A percentile compares a stretch with the other conserved stretches of the same genome.
Conservation (phyloP, 2,329 filamentous ascomycete genomes). For the Bipolaris cookei region DNA sequence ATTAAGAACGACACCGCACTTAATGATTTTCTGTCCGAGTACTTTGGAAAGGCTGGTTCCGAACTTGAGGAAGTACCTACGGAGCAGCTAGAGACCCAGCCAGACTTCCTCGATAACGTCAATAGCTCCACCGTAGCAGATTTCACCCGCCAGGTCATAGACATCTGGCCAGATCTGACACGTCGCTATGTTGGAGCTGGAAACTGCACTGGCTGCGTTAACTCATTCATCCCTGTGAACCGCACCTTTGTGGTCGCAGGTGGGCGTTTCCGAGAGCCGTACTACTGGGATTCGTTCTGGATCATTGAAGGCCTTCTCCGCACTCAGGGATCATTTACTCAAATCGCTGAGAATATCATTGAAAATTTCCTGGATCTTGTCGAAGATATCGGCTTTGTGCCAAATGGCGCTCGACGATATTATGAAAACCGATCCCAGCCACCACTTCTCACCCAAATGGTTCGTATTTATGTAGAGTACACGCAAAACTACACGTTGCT, state of each 20-base stretch:
- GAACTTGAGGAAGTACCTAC: slow-evolving; percentile 64
- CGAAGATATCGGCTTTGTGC: slow-evolving; percentile 68
- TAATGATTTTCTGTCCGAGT: slow-evolving; percentile 65
- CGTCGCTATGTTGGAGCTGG: slow-evolving; percentile 59
- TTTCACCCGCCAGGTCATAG: slow-evolving; percentile 68
- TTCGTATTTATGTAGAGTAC: slow-evolving; percentile 67
- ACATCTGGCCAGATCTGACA: slow-evolving; percentile 73
- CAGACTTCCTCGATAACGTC: slow-evolving; percentile 63
- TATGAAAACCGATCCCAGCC: slow-evolving; percentile 73
- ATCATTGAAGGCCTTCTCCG: slow-evolving; percentile 70
- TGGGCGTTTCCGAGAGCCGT: slow-evolving; percentile 73
- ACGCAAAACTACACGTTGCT: slow-evolving; percentile 68
- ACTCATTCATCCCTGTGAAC: slow-evolving; percentile 70
- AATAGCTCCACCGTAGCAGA: slow-evolving; percentile 65
- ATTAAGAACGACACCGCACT: slow-evolving; percentile 68
- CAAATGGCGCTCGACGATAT: slow-evolving; percentile 71
- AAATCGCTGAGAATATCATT: slow-evolving; percentile 70
- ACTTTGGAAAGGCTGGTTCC: slow-evolving; percentile 69
- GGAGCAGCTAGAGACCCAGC: slow-evolving; percentile 61
- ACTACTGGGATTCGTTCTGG: slow-evolving; percentile 76
- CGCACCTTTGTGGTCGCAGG: slow-evolving; percentile 73
- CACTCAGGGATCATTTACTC: slow-evolving; percentile 67
- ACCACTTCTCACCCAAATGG: slow-evolving; percentile 70
- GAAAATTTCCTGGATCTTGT: slow-evolving; percentile 74
- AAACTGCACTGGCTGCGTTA: slow-evolving; percentile 64